Evolutionary conservation across 139 green algal genomes (phyloP).

Genomic region (Coccomyxa sp.): DNA sequence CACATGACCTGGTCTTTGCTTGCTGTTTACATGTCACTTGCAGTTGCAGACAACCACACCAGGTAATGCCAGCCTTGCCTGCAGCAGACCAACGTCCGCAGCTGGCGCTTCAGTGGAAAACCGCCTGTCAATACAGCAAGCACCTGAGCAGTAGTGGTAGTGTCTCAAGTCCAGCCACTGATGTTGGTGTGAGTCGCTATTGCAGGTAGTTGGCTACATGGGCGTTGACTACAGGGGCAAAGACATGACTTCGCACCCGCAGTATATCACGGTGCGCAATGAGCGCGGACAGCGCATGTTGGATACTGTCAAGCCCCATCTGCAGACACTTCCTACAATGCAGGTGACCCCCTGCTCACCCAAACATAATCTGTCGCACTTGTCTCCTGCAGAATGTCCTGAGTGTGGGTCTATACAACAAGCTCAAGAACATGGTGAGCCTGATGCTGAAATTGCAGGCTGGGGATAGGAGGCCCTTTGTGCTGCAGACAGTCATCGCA

Average conservation of each 20-base stretch:
- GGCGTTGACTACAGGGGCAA: constrained; percentile 71
- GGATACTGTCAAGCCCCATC: constrained; percentile 35
- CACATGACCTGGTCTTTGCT: not conserved
- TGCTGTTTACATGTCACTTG: not conserved
- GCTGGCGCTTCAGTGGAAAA: no score
- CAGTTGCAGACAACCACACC: not conserved
- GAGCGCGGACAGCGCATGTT: constrained; percentile 77
- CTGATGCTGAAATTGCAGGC: no score
- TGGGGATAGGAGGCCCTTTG: not conserved
- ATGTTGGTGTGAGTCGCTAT: no score
- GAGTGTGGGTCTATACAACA: no score
- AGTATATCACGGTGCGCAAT: constrained; percentile 93
- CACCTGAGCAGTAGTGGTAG: no score
- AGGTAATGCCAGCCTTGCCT: not conserved
- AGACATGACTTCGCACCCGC: constrained; percentile 85
- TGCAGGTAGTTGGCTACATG: constrained; percentile 92
- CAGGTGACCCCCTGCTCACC: constrained; percentile 48
- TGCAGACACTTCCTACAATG: constrained; percentile 45
- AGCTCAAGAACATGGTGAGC: no score
- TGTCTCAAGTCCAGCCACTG: no score
- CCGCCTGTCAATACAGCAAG: no score
- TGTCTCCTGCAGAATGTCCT: constrained; percentile 93
- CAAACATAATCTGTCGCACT: no score
- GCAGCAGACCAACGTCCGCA: no score
- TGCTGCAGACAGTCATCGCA: not conserved